Evolutionary conservation across 2,329 filamentous ascomycete species (phyloP).

Genomic region (Clonostachys rhizophaga): DNA sequence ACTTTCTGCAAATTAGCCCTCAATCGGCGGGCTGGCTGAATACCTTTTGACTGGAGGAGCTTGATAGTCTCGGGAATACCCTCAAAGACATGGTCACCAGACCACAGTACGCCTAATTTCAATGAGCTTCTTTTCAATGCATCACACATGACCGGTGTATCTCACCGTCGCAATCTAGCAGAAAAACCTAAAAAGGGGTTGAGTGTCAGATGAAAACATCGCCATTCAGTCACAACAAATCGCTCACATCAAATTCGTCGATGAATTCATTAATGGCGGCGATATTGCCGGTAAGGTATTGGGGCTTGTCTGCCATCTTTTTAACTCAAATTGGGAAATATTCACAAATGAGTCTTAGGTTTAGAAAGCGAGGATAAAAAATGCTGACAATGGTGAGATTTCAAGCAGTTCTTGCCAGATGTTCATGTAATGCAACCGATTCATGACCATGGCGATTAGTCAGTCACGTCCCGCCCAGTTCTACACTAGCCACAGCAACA

Average conservation of each 20-base stretch:
- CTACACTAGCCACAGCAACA: no score
- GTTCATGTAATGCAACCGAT: no score
- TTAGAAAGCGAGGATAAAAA: no score
- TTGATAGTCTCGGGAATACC: constrained; percentile 81
- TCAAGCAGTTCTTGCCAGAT: no score
- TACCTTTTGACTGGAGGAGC: constrained; percentile 77
- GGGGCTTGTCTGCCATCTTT: constrained; percentile 28
- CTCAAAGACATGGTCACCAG: constrained; percentile 84
- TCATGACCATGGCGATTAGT: no score
- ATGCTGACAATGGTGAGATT: no score
- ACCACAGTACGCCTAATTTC: constrained; percentile 83
- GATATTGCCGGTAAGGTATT: constrained; percentile 74
- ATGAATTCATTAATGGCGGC: constrained; percentile 78
- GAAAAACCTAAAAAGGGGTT: constrained; percentile 62
- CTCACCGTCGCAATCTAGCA: constrained; percentile 96
- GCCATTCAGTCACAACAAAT: constrained; percentile 73
- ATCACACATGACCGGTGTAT: background rate
- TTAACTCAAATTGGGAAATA: no score
- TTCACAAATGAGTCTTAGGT: no score
- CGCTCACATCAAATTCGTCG: constrained; percentile 84
- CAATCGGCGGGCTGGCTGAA: background rate
- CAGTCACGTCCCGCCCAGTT: no score
- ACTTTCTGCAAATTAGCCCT: constrained; percentile 1
- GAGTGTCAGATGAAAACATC: background rate
- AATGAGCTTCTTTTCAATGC: constrained; percentile 7